Conservation (phyloP, 2,329 filamentous ascomycete species). For the Alternaria panax region DNA sequence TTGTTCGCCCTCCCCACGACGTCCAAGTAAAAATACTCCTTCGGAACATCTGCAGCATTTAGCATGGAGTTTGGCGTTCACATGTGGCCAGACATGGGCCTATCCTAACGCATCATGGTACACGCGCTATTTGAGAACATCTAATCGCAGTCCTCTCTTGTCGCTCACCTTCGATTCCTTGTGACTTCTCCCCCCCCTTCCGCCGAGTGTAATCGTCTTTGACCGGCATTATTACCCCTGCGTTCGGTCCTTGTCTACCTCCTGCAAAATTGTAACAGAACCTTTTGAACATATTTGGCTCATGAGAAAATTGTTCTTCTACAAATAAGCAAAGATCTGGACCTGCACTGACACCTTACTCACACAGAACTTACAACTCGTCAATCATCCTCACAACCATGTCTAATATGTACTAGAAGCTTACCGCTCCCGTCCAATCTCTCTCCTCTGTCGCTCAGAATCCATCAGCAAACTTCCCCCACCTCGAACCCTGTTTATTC, state of each 20-base stretch:
- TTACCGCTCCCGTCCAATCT: neutral
- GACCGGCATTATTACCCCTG: neutral
- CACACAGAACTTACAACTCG: neutral
- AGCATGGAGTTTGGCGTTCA: constrained; percentile 42
- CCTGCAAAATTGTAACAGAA: neutral
- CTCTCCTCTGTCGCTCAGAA: neutral
- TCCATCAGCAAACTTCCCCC: neutral
- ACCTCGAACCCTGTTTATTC: neutral
- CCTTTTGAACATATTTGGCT: neutral
- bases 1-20: constrained; percentile 65
- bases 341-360: neutral
- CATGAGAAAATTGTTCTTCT: no score
- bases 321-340: neutral
- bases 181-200: neutral
- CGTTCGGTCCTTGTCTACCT: neutral
- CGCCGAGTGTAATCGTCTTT: neutral
- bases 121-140: neutral
- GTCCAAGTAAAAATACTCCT: constrained; percentile 16
- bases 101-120: neutral
- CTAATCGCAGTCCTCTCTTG: neutral
- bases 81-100: neutral
- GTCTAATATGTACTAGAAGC: neutral
- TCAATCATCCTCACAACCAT: neutral
- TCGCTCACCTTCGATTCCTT: neutral
- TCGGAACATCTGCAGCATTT: constrained; percentile 30